Evolutionary conservation across 129 eudicot genomes (phyloP), one percentile per base, ranked within the genome.

Genomic region (Kitagawia praeruptora): DNA sequence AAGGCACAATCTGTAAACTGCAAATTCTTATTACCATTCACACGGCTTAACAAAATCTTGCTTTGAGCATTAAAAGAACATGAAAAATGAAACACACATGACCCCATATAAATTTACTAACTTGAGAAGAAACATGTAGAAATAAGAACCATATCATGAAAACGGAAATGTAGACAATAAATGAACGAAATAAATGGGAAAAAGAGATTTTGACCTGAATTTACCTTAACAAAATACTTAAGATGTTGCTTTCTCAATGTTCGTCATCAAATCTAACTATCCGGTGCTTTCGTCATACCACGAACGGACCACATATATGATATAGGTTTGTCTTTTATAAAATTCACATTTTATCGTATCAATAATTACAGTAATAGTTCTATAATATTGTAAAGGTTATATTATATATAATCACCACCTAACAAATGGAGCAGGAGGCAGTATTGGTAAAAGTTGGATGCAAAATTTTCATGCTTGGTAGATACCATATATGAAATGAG

Each of bases 191-290:
- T 45, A 8, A 45, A 45, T 13, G 10, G 8, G 44, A 28, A 10
- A 63, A 73, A n/a, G 61, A 70, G 83, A 82, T 79, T 78, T 77
- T 74, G 64, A 79, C 97, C 97, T 92, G 89, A 85, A 92, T 88
- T 80, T 92, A 93, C 67, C 84, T 83, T 58, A 92, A 91, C 75
- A 92, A 81, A 83, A 84, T 75, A 84, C 81, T 86, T 81, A 88
- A 89, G 70, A 84, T 80, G 82, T 84, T 84, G 88, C 86, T 85
- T 42, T 45, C 48, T n/a, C n/a, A n/a, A n/a, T n/a, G n/a, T 0
- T 8, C 48, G 8, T 45, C 48, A 45, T 13, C 48, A 45, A 0
- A 45, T 45, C 48, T 45, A 3, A 45, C 9, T 9, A 8, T 45
- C 48, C 10, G 2, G 1, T 45, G 1, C n/a, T 8, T 45, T 45